These are phyloP conservation scores for Exophiala phaeomuriformis DNA, from an alignment of 2,329 filamentous ascomycete species.

Conservation along the genomic window DNA sequence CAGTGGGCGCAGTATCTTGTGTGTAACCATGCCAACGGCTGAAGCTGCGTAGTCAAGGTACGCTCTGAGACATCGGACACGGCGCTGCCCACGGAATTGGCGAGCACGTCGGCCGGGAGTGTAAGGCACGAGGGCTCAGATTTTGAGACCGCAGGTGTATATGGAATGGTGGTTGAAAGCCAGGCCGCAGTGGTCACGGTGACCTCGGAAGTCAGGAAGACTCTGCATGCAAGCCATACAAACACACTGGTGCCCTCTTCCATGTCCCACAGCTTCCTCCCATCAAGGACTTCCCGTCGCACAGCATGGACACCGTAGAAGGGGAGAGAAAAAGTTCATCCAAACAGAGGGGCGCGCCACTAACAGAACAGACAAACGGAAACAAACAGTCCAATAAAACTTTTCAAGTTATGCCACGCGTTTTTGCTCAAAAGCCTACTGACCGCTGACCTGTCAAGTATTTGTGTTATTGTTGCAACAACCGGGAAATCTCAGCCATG, in stretches of 20 bases:
- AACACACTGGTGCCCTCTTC: not conserved
- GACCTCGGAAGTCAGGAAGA: not conserved
- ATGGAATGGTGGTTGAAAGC: not conserved
- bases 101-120: not conserved
- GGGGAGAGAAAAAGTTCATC: not conserved
- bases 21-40: not conserved
- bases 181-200: not conserved
- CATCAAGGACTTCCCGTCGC: not conserved
- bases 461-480: slow-evolving; percentile 14
- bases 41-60: not conserved
- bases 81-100: not conserved
- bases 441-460: slow-evolving; percentile 7
- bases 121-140: not conserved
- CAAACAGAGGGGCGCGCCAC: not conserved
- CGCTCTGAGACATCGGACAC: slow-evolving; percentile 2
- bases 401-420: slow-evolving; percentile 15
- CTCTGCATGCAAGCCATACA: not conserved
- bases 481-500: slow-evolving; percentile 17
- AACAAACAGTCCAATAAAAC: not conserved
- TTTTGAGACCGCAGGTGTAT: too few relatives aligned
- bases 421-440: slow-evolving; percentile 11
- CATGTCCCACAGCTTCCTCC: not conserved
- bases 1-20: not conserved
- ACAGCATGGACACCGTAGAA: not conserved
- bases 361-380: not conserved